Conservation (phyloP, 331 rosid species). For the Phaseolus coccineus region DNA sequence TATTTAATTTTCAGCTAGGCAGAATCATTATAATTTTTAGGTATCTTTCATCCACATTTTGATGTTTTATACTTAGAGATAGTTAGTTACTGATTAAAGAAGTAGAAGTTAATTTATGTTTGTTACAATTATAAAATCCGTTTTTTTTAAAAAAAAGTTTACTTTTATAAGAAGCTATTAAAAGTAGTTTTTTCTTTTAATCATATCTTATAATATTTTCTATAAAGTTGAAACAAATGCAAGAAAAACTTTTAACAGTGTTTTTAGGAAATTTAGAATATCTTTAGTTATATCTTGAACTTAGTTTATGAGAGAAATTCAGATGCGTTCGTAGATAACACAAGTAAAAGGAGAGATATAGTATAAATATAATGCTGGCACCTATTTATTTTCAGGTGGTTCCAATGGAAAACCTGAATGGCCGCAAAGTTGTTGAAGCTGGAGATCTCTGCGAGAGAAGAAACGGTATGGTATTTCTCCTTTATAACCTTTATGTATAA, state of each 20-base stretch:
- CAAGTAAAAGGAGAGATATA: slow-evolving; percentile 32
- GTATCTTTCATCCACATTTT: slow-evolving; percentile 5
- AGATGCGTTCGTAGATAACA: neutral
- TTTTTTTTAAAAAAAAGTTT: too few species aligned
- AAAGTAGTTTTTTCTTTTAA: too few species aligned
- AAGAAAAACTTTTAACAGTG: too few species aligned
- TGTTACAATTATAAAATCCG: too few species aligned
- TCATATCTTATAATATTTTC: too few species aligned
- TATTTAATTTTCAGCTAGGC: neutral
- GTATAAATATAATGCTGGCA: slow-evolving; percentile 36
- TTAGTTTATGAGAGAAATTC: neutral
- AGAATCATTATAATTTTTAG: slow-evolving; percentile 4
- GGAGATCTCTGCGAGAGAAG: slow-evolving; percentile 96
- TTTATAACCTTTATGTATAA: slow-evolving; percentile 20
- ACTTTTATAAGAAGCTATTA: too few species aligned
- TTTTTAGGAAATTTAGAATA: neutral
- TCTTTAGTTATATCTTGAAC: slow-evolving; percentile 22
- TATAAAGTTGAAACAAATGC: neutral
- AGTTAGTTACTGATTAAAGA: too few species aligned
- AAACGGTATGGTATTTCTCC: slow-evolving; percentile 52
- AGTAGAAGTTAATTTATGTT: too few species aligned
- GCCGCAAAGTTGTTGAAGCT: slow-evolving; percentile 89
- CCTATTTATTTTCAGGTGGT: slow-evolving; percentile 68
- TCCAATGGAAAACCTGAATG: slow-evolving; percentile 94
- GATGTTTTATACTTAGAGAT: neutral